Percentiles rank a stretch among this genome's conserved stretches.
phyloP scores from a whole-genome alignment of 129 eudicot genomes.

The Artemisia argyi region DNA sequence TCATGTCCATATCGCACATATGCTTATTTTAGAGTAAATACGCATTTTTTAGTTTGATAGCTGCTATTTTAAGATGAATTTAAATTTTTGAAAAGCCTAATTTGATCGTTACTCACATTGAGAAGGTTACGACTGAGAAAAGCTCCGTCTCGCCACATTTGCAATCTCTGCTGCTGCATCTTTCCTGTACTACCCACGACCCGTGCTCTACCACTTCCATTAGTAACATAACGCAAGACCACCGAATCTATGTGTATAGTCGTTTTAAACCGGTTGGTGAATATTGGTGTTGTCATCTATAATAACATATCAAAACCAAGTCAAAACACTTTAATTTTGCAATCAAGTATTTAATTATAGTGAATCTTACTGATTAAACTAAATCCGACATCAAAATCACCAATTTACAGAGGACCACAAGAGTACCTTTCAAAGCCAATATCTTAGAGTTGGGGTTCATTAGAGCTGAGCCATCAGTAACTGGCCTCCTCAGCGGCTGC shows the following conservation, averaged over 20 bases:
- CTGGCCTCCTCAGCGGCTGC: slow-evolving; percentile 91
- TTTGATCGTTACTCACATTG: slow-evolving; percentile 37
- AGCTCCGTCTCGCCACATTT: slow-evolving; percentile 44
- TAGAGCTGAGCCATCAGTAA: slow-evolving; percentile 89
- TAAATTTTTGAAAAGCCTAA: too few species aligned
- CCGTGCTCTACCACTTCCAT: slow-evolving; percentile 52
- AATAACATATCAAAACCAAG: too few species aligned
- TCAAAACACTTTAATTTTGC: too few species aligned
- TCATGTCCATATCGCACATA: too few species aligned
- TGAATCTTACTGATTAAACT: too few species aligned
- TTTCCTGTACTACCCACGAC: slow-evolving; percentile 48
- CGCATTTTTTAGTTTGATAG: too few species aligned
- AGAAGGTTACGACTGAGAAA: slow-evolving; percentile 40
- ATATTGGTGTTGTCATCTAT: too few species aligned
- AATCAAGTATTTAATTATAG: not conserved
- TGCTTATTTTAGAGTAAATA: too few species aligned
- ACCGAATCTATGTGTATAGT: slow-evolving; percentile 5
- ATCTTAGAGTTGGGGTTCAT: slow-evolving; percentile 92
- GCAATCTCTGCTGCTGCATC: slow-evolving; percentile 29
- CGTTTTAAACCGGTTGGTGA: too few species aligned
- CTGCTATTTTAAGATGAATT: too few species aligned
- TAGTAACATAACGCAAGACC: slow-evolving; percentile 35
- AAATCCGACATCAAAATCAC: not conserved
- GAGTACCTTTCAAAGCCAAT: slow-evolving; percentile 78
- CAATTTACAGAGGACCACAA: not conserved